phyloP scores from a whole-genome alignment of 2,329 filamentous ascomycete species.

The Diaporthe helianthi region DNA sequence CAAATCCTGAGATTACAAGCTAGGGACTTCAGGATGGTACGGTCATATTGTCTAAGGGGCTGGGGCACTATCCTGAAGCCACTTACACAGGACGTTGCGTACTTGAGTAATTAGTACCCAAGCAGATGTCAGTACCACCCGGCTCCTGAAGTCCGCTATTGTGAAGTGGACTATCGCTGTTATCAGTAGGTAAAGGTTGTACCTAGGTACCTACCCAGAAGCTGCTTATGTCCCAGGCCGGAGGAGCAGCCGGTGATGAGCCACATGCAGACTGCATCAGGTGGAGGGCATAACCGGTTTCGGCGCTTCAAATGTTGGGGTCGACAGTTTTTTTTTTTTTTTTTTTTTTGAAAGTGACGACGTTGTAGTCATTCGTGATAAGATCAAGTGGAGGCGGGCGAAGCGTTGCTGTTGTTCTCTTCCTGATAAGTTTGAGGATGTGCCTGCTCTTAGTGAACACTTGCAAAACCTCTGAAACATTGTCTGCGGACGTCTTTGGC shows the following conservation, averaged over 20 bases:
- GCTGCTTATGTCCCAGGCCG: too few relatives aligned
- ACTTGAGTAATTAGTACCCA: too few relatives aligned
- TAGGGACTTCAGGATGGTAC: too few relatives aligned
- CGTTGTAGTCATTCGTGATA: neutral
- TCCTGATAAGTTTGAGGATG: too few relatives aligned
- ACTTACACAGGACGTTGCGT: slow-evolving; percentile 38
- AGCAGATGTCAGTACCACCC: slow-evolving; percentile 48
- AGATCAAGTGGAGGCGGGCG: neutral
- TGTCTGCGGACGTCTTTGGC: neutral
- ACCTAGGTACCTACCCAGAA: too few relatives aligned
- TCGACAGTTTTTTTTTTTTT: too few relatives aligned
- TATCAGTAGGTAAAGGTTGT: too few relatives aligned
- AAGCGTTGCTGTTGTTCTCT: too few relatives aligned
- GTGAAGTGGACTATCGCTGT: slow-evolving; percentile 46
- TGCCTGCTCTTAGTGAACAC: neutral
- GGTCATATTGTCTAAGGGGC: too few relatives aligned
- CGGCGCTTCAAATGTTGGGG: neutral
- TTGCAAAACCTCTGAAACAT: too few relatives aligned
- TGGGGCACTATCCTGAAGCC: too few relatives aligned
- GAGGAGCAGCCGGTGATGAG: slow-evolving; percentile 46
- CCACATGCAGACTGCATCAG: slow-evolving; percentile 50
- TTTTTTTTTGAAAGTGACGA: neutral
- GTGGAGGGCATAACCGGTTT: slow-evolving; percentile 37
- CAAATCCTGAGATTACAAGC: too few relatives aligned
- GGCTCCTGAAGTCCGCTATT: slow-evolving; percentile 54